These are phyloP conservation scores for Venturia carpophila DNA, from an alignment of 2,329 filamentous ascomycete species.

Conservation along the genomic window DNA sequence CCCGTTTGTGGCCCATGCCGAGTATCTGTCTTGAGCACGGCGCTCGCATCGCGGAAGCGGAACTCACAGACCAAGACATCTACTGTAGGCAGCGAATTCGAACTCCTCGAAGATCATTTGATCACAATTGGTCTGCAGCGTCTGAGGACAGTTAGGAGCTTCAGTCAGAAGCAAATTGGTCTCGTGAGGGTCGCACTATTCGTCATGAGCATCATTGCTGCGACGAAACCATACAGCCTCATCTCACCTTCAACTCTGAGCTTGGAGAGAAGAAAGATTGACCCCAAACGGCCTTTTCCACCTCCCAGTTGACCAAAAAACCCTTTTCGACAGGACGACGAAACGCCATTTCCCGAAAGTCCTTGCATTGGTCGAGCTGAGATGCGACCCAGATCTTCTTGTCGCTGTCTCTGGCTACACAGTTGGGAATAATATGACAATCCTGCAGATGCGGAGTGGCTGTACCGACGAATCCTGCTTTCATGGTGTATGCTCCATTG, in stretches of 20 bases:
- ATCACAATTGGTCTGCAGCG: conserved; percentile 81
- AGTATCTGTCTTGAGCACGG: background rate
- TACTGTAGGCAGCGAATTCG: conserved; percentile 78
- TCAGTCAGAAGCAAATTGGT: conserved; percentile 83
- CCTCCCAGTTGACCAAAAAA: conserved; percentile 94
- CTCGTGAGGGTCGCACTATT: conserved; percentile 62
- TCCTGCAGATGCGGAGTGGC: conserved; percentile 35
- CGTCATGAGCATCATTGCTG: background rate
- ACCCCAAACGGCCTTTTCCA: conserved; percentile 93
- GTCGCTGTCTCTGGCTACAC: conserved; percentile 72
- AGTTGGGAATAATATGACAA: conserved; percentile 76
- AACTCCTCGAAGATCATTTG: conserved; percentile 98
- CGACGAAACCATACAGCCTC: background rate
- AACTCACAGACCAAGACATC: conserved; percentile 55
- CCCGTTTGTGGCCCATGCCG: background rate
- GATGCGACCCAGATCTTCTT: conserved; percentile 71
- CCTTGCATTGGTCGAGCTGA: conserved; percentile 69
- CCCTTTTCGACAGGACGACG: conserved; percentile 88
- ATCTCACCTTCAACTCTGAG: conserved; percentile 47
- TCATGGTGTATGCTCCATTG: conserved; percentile 86
- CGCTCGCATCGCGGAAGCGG: background rate
- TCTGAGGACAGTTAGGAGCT: conserved; percentile 72
- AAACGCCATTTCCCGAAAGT: conserved; percentile 84
- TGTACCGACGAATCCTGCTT: conserved; percentile 63
- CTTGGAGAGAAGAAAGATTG: conserved; percentile 69